Conservation (phyloP, 768 basidiomycete genomes). For the Rhizopogon vesiculosus region DNA sequence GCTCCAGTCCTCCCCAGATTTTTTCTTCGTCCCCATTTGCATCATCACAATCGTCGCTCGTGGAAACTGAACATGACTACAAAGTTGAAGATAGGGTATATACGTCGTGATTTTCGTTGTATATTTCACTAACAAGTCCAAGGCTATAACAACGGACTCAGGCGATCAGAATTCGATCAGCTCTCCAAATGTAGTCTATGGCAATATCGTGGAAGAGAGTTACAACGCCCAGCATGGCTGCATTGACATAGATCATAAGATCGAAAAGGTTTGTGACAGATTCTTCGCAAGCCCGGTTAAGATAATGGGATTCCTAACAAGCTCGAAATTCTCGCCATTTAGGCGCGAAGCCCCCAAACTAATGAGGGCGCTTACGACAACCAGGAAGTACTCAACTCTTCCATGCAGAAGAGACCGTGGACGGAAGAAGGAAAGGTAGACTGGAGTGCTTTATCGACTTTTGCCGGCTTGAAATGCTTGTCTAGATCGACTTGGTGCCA, state of each 20-base stretch:
- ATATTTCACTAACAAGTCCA: background rate
- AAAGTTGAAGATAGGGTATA: slow-evolving; percentile 14
- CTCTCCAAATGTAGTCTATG: background rate
- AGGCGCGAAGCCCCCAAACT: background rate
- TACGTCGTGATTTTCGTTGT: background rate
- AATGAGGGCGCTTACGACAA: too few species aligned
- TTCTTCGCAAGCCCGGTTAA: background rate
- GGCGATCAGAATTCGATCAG: background rate
- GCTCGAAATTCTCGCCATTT: background rate
- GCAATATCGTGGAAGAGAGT: background rate
- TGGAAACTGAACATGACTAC: slow-evolving; percentile 1
- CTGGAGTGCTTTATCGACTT: background rate
- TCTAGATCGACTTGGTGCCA: background rate
- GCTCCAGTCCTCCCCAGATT: slow-evolving; percentile 43
- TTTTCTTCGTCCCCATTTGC: slow-evolving; percentile 40
- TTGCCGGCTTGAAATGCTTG: background rate
- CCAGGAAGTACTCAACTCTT: background rate
- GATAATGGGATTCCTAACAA: background rate
- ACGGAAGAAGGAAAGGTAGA: background rate
- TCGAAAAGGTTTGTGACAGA: background rate
- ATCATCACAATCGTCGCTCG: slow-evolving; percentile 27
- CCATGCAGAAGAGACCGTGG: background rate
- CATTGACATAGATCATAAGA: background rate
- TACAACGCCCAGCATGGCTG: too few species aligned
- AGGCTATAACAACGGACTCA: background rate